A percentile compares a stretch with the other conserved stretches of the same genome.
These are phyloP conservation scores for Blastobotrys americana DNA, from an alignment of 805 yeast species.

Conservation along the genomic window DNA sequence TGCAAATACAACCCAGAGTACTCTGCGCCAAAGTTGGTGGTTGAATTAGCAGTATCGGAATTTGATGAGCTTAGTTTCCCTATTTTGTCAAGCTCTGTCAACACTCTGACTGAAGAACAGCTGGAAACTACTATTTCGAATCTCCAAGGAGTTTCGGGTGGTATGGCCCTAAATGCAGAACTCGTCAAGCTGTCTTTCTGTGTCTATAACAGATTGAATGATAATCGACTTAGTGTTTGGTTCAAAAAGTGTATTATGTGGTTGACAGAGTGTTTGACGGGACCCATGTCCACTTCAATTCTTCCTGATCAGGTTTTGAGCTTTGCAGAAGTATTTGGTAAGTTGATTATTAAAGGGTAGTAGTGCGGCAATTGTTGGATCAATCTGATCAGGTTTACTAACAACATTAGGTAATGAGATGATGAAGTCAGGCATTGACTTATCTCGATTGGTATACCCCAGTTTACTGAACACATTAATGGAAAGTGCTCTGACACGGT, in stretches of 20 bases:
- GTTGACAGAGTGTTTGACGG: conserved; percentile 21
- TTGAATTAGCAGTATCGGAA: background rate
- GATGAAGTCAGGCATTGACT: background rate
- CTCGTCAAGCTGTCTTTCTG: conserved; percentile 9
- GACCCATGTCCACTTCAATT: conserved; percentile 1
- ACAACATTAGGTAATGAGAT: background rate
- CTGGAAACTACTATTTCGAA: background rate
- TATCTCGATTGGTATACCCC: conserved; percentile 19
- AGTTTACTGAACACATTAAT: conserved; percentile 27
- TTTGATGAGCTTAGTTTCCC: background rate
- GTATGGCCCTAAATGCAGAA: conserved; percentile 8
- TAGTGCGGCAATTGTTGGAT: no score
- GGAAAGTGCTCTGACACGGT: conserved; percentile 30
- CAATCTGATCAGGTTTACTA: no score
- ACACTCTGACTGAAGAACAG: background rate
- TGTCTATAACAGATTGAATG: background rate
- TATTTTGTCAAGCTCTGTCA: background rate
- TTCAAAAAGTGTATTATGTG: conserved; percentile 17
- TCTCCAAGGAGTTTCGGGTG: background rate
- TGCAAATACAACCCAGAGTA: background rate
- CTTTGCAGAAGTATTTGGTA: conserved; percentile 5
- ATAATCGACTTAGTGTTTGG: conserved; percentile 11
- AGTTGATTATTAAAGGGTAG: no score
- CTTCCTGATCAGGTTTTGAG: background rate
- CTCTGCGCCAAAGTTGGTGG: background rate